These are phyloP conservation scores for Adansonia gregorii DNA, from an alignment of 441 rosid species.

Conservation along the genomic window DNA sequence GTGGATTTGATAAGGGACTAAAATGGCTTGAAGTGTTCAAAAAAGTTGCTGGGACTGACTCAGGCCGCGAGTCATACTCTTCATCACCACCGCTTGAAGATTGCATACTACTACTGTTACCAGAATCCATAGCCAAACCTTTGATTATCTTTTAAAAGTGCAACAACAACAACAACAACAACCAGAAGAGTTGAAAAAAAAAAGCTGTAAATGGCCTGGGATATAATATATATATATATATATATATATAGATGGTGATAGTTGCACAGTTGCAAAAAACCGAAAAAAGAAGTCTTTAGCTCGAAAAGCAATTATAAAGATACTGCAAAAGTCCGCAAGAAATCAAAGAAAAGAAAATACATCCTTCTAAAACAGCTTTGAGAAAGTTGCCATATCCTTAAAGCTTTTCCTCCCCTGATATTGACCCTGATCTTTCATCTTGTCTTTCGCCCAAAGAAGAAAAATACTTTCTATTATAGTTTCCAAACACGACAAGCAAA, in stretches of 20 bases:
- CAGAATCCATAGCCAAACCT: slow-evolving; percentile 65
- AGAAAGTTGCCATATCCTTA: slow-evolving; percentile 33
- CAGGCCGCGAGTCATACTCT: slow-evolving; percentile 63
- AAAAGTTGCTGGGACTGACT: slow-evolving; percentile 44
- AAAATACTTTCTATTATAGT: slow-evolving; percentile 18
- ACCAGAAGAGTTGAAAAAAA: neutral
- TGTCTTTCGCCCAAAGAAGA: slow-evolving; percentile 35
- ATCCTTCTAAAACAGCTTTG: slow-evolving; percentile 37
- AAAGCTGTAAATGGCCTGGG: too few relatives aligned
- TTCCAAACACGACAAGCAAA: neutral
- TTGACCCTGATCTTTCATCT: slow-evolving; percentile 17
- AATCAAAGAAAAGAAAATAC: slow-evolving; percentile 14
- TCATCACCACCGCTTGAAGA: slow-evolving; percentile 66
- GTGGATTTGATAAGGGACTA: slow-evolving; percentile 35
- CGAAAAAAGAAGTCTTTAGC: neutral
- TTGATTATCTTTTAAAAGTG: neutral
- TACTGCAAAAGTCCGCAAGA: slow-evolving; percentile 31
- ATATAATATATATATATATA: too few relatives aligned
- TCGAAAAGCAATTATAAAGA: slow-evolving; percentile 13
- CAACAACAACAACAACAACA: neutral
- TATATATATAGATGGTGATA: slow-evolving; percentile 5
- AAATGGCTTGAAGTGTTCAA: slow-evolving; percentile 44
- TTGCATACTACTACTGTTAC: slow-evolving; percentile 74
- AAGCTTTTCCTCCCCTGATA: slow-evolving; percentile 3
- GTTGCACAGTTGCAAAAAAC: slow-evolving; percentile 26